Conservation (phyloP, 1,284 basidiomycete genomes). For the Tetrapyrgos nigripes region DNA sequence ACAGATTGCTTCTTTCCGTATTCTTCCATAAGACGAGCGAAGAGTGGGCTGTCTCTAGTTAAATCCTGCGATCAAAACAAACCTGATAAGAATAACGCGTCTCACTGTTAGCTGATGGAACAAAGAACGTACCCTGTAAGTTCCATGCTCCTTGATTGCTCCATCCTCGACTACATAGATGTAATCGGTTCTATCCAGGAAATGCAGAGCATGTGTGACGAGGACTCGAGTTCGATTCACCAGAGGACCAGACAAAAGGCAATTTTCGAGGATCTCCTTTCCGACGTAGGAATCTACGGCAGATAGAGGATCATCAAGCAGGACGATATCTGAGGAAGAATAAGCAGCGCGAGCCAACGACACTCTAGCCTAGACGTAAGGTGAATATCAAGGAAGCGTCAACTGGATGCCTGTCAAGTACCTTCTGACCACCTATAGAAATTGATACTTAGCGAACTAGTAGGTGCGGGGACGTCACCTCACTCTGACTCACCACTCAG, state of each 20-base stretch:
- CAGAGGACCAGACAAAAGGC: constrained; percentile 62
- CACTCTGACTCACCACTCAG: constrained; percentile 61
- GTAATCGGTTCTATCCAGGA: constrained; percentile 70
- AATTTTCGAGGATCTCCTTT: constrained; percentile 65
- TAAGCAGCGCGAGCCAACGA: constrained; percentile 85
- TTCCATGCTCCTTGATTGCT: constrained; percentile 66
- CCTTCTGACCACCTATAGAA: constrained; percentile 61
- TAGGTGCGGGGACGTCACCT: too few relatives aligned
- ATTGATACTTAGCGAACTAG: too few relatives aligned
- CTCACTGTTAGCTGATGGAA: background rate
- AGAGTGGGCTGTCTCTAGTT: constrained; percentile 54
- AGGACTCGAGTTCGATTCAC: constrained; percentile 72
- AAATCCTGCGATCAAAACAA: constrained; percentile 48
- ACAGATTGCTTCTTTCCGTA: constrained; percentile 43
- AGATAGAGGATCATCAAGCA: constrained; percentile 76
- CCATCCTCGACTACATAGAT: constrained; percentile 82
- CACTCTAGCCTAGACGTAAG: constrained; percentile 66
- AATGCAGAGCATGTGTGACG: constrained; percentile 78
- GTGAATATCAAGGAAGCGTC: constrained; percentile 37
- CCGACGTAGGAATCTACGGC: constrained; percentile 79
- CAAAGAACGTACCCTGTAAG: constrained; percentile 51
- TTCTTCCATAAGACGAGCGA: constrained; percentile 68
- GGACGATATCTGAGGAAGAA: constrained; percentile 73
- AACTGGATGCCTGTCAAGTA: constrained; percentile 22
- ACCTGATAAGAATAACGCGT: background rate